A percentile compares a stretch with the other conserved stretches of the same genome.
Evolutionary conservation across 75 land plant genomes (phyloP).

Genomic region (Cupressus sempervirens): DNA sequence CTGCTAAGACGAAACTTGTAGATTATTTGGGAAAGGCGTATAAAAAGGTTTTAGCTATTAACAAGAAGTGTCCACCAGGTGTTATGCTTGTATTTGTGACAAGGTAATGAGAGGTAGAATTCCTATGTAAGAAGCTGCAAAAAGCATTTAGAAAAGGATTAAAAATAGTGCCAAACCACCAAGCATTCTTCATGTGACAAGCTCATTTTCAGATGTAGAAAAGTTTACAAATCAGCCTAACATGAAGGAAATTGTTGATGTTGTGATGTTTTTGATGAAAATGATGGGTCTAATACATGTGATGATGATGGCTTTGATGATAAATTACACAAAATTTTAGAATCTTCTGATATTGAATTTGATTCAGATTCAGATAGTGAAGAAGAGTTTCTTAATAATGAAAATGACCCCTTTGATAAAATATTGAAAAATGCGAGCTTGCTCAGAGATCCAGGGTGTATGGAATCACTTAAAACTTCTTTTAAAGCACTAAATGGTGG

Average conservation of each 20-base stretch:
- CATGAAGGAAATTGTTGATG: slow-evolving; percentile 50
- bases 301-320: slow-evolving; percentile 35
- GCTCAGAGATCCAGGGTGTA: slow-evolving; percentile 21
- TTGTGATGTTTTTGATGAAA: slow-evolving; percentile 34
- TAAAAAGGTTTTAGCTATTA: slow-evolving; percentile 85
- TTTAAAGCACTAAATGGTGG: slow-evolving; percentile 51
- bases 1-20: slow-evolving; percentile 71
- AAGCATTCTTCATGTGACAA: slow-evolving; percentile 3
- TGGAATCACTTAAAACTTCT: slow-evolving; percentile 57
- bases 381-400: slow-evolving; percentile 8
- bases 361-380: slow-evolving; percentile 42
- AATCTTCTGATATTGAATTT: slow-evolving; percentile 41
- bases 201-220: slow-evolving; percentile 8
- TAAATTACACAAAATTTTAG: slow-evolving; percentile 2
- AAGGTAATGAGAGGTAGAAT: slow-evolving; percentile 92
- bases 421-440: slow-evolving; percentile 12
- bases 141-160: slow-evolving; percentile 47
- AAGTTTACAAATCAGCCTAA: slow-evolving; percentile 17
- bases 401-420: slow-evolving; percentile 2
- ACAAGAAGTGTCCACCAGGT: slow-evolving; percentile 85
- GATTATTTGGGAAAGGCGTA: slow-evolving; percentile 90
- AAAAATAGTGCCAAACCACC: slow-evolving; percentile 5
- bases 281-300: slow-evolving; percentile 24
- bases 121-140: slow-evolving; percentile 63
- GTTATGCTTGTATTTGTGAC: slow-evolving; percentile 98